These are phyloP conservation scores for Beta macrorhiza DNA, from an alignment of 179 eudicot genomes.

Conservation along the genomic window DNA sequence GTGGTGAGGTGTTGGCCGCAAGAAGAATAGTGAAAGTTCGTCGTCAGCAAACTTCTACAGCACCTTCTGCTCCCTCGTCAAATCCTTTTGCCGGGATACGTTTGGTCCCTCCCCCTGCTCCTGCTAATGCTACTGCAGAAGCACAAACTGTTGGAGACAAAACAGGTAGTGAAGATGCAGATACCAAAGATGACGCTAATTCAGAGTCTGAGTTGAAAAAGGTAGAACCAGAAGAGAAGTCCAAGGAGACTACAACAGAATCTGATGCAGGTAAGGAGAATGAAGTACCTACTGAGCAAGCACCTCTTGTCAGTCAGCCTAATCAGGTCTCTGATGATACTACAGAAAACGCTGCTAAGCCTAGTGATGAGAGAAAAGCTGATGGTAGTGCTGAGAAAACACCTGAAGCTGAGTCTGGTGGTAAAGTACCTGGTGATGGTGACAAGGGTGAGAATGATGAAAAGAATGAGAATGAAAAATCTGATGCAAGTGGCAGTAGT, in stretches of 20 bases:
- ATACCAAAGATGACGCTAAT: slow-evolving; percentile 31
- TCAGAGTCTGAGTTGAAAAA: slow-evolving; percentile 31
- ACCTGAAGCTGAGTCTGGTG: slow-evolving; percentile 35
- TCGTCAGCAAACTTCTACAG: slow-evolving; percentile 53
- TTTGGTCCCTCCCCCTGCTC: slow-evolving; percentile 49
- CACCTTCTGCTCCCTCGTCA: slow-evolving; percentile 55
- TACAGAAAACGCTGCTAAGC: slow-evolving; percentile 20
- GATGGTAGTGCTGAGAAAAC: slow-evolving; percentile 32
- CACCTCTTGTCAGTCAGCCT: slow-evolving; percentile 15
- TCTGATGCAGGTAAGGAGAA: slow-evolving; percentile 27
- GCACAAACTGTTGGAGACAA: slow-evolving; percentile 34
- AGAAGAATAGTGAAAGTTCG: slow-evolving; percentile 87
- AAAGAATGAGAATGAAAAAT: slow-evolving; percentile 38
- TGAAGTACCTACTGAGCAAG: slow-evolving; percentile 14
- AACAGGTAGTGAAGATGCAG: slow-evolving; percentile 32
- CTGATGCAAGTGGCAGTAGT: slow-evolving; percentile 28
- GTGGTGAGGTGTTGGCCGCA: slow-evolving; percentile 77
- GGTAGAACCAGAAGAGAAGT: slow-evolving; percentile 33
- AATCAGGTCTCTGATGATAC: slow-evolving; percentile 19
- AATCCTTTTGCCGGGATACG: slow-evolving; percentile 87
- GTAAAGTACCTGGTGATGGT: slow-evolving; percentile 34
- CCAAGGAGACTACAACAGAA: slow-evolving; percentile 29
- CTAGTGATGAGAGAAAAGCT: slow-evolving; percentile 30
- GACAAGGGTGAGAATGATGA: slow-evolving; percentile 28
- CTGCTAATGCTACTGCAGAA: slow-evolving; percentile 31